A percentile compares a stretch with the other conserved stretches of the same genome.
These are phyloP conservation scores for Grosmannia clavigera DNA, from an alignment of 2,329 filamentous ascomycete genomes.

Conservation along the genomic window DNA sequence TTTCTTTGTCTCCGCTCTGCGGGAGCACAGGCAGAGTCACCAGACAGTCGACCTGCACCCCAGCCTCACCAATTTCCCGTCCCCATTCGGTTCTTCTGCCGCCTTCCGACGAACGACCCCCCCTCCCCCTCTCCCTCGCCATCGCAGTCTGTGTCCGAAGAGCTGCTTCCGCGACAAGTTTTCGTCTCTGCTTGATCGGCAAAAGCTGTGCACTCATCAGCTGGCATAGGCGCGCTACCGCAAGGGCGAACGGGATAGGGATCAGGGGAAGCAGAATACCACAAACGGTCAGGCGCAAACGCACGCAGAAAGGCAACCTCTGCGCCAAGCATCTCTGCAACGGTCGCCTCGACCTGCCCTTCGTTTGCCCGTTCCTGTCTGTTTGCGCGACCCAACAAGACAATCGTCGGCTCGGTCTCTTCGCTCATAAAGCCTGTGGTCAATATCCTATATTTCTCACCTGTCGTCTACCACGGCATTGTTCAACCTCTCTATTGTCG, in stretches of 20 bases:
- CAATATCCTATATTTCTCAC: no score
- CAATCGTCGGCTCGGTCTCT: not conserved
- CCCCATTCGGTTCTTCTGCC: not conserved
- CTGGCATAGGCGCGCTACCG: not conserved
- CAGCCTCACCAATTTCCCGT: not conserved
- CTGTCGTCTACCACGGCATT: not conserved
- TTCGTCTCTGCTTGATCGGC: not conserved
- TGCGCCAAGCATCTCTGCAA: not conserved
- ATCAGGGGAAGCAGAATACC: not conserved
- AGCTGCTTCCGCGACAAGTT: no score
- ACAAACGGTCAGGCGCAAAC: not conserved
- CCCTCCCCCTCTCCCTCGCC: not conserved
- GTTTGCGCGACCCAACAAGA: not conserved
- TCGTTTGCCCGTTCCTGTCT: not conserved
- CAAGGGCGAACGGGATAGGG: not conserved
- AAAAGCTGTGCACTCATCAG: not conserved
- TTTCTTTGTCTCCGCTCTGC: not conserved
- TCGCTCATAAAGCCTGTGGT: not conserved
- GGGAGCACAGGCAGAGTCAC: not conserved
- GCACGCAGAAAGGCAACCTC: not conserved
- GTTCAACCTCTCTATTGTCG: not conserved
- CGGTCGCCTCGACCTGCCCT: not conserved
- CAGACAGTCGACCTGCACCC: not conserved
- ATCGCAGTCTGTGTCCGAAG: not conserved
- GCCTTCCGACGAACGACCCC: not conserved